Conservation (phyloP, 2,329 filamentous ascomycete species). For the Xylaria hypoxylon region DNA sequence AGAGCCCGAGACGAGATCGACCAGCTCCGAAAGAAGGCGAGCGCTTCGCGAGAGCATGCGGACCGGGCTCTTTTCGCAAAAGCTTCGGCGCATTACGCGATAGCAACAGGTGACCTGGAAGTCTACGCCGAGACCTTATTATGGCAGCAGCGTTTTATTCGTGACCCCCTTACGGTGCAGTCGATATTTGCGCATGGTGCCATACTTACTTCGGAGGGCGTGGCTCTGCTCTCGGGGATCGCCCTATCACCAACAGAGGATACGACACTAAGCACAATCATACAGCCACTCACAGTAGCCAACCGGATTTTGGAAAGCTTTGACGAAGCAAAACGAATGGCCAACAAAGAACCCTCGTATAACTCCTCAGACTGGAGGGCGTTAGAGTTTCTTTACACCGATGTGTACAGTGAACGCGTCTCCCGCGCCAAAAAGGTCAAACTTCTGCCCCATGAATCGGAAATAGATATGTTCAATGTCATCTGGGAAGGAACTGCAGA, state of each 20-base stretch:
- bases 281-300: slow-evolving; percentile 16
- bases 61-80: slow-evolving; percentile 32
- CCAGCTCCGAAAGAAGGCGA: slow-evolving; percentile 30
- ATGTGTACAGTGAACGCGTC: slow-evolving; percentile 29
- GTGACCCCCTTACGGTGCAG: slow-evolving; percentile 23
- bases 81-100: slow-evolving; percentile 31
- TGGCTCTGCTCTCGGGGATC: slow-evolving; percentile 33
- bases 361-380: neutral
- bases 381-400: slow-evolving; percentile 4
- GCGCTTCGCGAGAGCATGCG: slow-evolving; percentile 23
- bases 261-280: slow-evolving; percentile 15
- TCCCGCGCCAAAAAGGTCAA: slow-evolving; percentile 28
- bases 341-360: slow-evolving; percentile 32
- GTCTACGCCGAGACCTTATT: slow-evolving; percentile 30
- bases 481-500: slow-evolving; percentile 31
- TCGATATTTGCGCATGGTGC: slow-evolving; percentile 16
- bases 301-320: slow-evolving; percentile 27
- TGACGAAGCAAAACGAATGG: slow-evolving; percentile 10
- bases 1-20: slow-evolving; percentile 30
- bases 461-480: slow-evolving; percentile 26
- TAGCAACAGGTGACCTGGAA: slow-evolving; percentile 31
- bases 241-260: slow-evolving; percentile 1
- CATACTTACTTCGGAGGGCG: slow-evolving; percentile 27
- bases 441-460: slow-evolving; percentile 18
- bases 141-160: slow-evolving; percentile 36